A percentile compares a stretch with the other conserved stretches of the same genome.
Evolutionary conservation across 2,329 filamentous ascomycete species (phyloP).

Genomic region (Colletotrichum sp.): DNA sequence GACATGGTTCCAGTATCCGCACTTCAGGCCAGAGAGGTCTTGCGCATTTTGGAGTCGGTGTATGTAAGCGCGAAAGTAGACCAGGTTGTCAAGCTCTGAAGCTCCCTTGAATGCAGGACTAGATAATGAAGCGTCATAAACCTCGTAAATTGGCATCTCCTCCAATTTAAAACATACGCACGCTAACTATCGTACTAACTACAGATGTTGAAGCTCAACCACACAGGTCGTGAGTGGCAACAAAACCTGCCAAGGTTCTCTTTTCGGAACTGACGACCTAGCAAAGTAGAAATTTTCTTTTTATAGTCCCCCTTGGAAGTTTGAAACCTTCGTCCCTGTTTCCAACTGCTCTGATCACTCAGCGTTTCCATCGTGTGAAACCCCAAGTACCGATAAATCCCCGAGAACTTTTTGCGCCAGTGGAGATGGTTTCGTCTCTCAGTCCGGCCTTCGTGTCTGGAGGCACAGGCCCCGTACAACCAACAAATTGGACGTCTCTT

Average conservation of each 20-base stretch:
- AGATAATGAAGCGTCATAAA: neutral
- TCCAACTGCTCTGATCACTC: neutral
- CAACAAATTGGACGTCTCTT: neutral
- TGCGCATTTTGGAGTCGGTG: neutral
- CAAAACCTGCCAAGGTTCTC: neutral
- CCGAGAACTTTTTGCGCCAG: neutral
- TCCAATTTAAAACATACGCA: neutral
- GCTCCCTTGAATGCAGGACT: neutral
- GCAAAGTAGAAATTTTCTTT: neutral
- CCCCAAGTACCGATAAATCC: neutral
- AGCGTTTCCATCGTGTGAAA: neutral
- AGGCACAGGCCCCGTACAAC: too few relatives aligned
- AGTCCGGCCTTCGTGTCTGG: neutral
- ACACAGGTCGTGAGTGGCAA: neutral
- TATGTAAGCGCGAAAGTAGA: neutral
- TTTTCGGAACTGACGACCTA: neutral
- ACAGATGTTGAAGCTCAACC: neutral
- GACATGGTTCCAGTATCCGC: neutral
- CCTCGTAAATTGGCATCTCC: neutral
- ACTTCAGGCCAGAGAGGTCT: neutral
- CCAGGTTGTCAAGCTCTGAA: neutral
- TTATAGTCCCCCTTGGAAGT: neutral
- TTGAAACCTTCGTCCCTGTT: neutral
- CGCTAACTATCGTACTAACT: neutral
- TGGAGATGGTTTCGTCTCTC: neutral